A percentile compares a stretch with the other conserved stretches of the same genome.
Conservation (phyloP, 2,329 filamentous ascomycete genomes). For the Xylaria sp. region DNA sequence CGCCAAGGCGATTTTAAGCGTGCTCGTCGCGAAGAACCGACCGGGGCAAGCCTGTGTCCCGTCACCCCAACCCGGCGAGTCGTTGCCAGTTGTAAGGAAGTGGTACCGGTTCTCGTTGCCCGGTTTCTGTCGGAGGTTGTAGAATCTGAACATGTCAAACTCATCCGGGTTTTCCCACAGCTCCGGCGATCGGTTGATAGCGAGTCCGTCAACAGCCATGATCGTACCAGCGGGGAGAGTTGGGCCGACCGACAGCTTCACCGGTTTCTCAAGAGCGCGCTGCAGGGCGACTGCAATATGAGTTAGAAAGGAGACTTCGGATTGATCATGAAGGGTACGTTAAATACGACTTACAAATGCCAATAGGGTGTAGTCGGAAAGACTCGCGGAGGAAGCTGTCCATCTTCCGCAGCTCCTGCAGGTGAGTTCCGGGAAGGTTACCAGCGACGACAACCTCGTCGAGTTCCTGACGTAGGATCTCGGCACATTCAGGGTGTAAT, state of each 20-base stretch:
- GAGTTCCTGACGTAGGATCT: slow-evolving; percentile 27
- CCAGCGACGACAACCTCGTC: slow-evolving; percentile 16
- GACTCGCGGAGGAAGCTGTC: slow-evolving; percentile 35
- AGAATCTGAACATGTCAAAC: slow-evolving; percentile 29
- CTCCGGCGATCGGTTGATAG: slow-evolving; percentile 23
- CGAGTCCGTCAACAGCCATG: slow-evolving; percentile 26
- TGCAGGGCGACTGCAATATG: slow-evolving; percentile 26
- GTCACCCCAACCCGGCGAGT: slow-evolving; percentile 34
- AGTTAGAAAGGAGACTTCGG: neutral
- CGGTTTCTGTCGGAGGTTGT: slow-evolving; percentile 17
- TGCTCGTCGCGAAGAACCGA: slow-evolving; percentile 32
- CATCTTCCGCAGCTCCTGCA: slow-evolving; percentile 30
- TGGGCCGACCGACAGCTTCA: slow-evolving; percentile 27
- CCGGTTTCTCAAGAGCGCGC: slow-evolving; percentile 19
- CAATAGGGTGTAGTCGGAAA: slow-evolving; percentile 28
- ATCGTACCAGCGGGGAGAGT: slow-evolving; percentile 27
- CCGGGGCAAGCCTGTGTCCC: slow-evolving; percentile 36
- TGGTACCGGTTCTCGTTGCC: slow-evolving; percentile 28
- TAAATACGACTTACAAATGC: slow-evolving; percentile 20
- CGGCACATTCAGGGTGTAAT: slow-evolving; percentile 15
- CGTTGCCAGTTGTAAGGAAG: slow-evolving; percentile 16
- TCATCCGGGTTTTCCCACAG: slow-evolving; percentile 23
- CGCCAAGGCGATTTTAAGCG: slow-evolving; percentile 31
- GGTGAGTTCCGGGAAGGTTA: slow-evolving; percentile 26
- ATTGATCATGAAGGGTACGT: too few species aligned